Percentiles rank a stretch among this genome's conserved stretches.
Evolutionary conservation across 306 rosid species (phyloP).

Genomic region (Gillenia trifoliata): DNA sequence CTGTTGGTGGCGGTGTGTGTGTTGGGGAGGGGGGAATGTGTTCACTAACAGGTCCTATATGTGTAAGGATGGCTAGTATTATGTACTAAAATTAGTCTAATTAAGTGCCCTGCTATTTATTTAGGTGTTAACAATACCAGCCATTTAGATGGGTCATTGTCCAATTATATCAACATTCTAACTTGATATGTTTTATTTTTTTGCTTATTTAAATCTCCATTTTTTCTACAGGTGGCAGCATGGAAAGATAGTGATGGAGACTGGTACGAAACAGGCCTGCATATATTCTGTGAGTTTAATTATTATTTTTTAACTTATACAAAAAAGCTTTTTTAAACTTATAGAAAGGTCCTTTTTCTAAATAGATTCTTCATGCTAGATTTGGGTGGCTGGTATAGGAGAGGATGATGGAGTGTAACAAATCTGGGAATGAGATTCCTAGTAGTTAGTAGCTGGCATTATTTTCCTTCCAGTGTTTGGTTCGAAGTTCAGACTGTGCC

Average conservation of each 20-base stretch:
- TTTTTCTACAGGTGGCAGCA: slow-evolving; percentile 73
- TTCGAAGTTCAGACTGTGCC: background rate
- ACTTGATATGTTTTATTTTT: background rate
- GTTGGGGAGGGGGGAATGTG: background rate
- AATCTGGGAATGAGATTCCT: background rate
- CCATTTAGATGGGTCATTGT: background rate
- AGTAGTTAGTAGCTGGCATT: background rate
- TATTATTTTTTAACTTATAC: background rate
- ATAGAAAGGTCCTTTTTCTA: background rate
- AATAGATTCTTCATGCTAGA: background rate
- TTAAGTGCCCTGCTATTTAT: background rate
- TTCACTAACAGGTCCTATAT: too few relatives aligned
- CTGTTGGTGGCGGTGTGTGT: background rate
- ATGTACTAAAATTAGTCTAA: background rate
- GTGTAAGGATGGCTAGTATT: background rate
- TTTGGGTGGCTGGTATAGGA: background rate
- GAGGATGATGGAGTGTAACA: background rate
- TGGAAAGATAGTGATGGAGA: slow-evolving; percentile 98
- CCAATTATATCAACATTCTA: background rate
- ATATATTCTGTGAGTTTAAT: slow-evolving; percentile 82
- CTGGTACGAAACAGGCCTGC: slow-evolving; percentile 97
- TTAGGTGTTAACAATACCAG: background rate
- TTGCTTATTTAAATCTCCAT: slow-evolving; percentile 14
- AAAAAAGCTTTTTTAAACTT: background rate
- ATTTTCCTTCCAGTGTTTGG: background rate